Percentiles rank a stretch among this genome's conserved stretches.
Conservation (phyloP, 1,284 basidiomycete genomes). For the Albatrellus sp. region DNA sequence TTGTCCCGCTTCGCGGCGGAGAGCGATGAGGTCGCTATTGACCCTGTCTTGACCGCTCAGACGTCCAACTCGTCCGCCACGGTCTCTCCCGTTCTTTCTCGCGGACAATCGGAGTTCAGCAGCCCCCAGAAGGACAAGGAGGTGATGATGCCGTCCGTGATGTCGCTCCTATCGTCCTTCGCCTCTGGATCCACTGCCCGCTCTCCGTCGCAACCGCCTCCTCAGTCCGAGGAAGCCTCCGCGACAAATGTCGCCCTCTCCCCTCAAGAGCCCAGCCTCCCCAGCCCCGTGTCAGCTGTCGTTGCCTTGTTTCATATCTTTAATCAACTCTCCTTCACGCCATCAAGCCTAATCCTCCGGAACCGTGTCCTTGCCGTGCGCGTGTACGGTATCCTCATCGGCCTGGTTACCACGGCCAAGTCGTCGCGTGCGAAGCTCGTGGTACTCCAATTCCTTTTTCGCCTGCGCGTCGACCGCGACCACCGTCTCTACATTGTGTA, state of each 20-base stretch:
- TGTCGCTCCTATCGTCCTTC: constrained; percentile 50
- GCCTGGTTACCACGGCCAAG: constrained; percentile 28
- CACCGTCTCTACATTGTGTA: constrained; percentile 73
- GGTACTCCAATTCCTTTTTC: constrained; percentile 80
- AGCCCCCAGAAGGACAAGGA: constrained; percentile 25
- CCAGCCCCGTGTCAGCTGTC: constrained; percentile 45
- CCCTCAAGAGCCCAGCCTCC: constrained; percentile 19
- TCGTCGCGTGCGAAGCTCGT: constrained; percentile 59
- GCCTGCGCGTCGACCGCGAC: constrained; percentile 83
- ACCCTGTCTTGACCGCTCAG: constrained; percentile 18
- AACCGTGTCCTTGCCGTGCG: constrained; percentile 38
- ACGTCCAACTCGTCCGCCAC: constrained; percentile 15
- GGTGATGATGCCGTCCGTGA: constrained; percentile 41
- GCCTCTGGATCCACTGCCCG: constrained; percentile 39
- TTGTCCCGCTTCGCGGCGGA: constrained; percentile 11
- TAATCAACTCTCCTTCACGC: constrained; percentile 57
- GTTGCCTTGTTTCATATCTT: constrained; percentile 57
- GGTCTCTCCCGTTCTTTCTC: constrained; percentile 32
- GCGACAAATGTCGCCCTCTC: constrained; percentile 12
- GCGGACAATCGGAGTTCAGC: constrained; percentile 42
- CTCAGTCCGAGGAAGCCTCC: constrained; percentile 16
- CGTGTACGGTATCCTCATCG: constrained; percentile 38
- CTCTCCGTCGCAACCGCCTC: constrained; percentile 35
- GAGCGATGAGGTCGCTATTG: constrained; percentile 22
- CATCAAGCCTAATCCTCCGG: constrained; percentile 31